Percentiles rank a stretch among this genome's conserved stretches.
Conservation (phyloP, 106 monocot genomes). For the Agapanthus africanus region DNA sequence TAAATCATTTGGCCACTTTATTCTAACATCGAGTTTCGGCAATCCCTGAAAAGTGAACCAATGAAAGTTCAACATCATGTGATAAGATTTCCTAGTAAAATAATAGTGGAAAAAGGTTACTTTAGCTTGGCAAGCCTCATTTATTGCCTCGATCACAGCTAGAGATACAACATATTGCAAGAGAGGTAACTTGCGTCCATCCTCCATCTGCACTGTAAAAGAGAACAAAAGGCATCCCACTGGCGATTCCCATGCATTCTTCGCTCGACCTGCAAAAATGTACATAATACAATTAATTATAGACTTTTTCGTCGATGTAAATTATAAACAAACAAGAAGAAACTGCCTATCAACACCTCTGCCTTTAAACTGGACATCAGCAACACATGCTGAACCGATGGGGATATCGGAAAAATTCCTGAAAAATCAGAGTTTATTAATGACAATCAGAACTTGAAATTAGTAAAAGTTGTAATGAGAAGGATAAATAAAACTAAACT, state of each 20-base stretch:
- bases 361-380: conserved; percentile 65
- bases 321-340: background rate
- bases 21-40: conserved; percentile 59
- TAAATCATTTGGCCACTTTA: conserved; percentile 99
- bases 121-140: conserved; percentile 43
- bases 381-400: conserved; percentile 43
- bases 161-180: conserved; percentile 89
- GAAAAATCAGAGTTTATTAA: conserved; percentile 1
- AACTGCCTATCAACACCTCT: conserved; percentile 29
- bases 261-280: conserved; percentile 54
- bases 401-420: conserved; percentile 61
- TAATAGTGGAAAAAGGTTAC: conserved; percentile 23
- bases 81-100: background rate
- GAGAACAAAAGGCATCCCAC: conserved; percentile 84
- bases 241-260: conserved; percentile 93
- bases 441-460: background rate
- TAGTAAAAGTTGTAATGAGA: background rate
- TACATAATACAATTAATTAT: background rate
- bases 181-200: conserved; percentile 75
- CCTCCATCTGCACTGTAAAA: conserved; percentile 79
- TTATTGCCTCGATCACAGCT: conserved; percentile 71
- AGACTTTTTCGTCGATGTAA: background rate
- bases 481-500: background rate
- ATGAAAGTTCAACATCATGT: conserved; percentile 1
- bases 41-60: conserved; percentile 50